Base-by-base conservation (phyloP, 2,329 filamentous ascomycete species). In the Ilyonectria mors-panacis region DNA sequence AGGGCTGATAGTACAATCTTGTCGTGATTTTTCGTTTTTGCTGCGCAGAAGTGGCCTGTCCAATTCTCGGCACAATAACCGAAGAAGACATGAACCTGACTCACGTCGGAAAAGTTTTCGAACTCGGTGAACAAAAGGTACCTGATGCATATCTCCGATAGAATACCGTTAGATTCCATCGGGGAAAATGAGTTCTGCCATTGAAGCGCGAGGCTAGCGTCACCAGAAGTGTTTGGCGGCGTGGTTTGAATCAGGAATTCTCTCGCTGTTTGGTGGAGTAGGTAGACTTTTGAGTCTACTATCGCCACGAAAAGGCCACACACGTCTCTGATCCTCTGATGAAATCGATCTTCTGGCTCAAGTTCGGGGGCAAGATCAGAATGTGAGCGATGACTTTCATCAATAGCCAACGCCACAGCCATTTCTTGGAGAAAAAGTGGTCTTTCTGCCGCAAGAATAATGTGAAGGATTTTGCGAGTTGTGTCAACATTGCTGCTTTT, bases 371-470 rank as follows among this genome's bases (percentile, higher is more conserved):
- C 58, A 12, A 75, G 45, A n/a, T 71, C 58, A 4, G 23, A 12
- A 10, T 53, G 67, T 9, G 64, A 71, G 13, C 10, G 45, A 37
- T 70, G 59, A 2, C 56, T 4, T n/a, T 56, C 0, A 17, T 48
- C 5, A 23, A 76, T 28, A 6, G 60, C 45, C 19, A 77, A 58
- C 1, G 69, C 74, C 6, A 73, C 9, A 12, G 54, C 54, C 68
- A 77, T 73, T 55, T 78, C 70, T 17, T 30, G 13, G 3, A 77
- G 23, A 3, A 70, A 70, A 3, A 79, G 63, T 6, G 76, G 74
- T 13, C 68, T 53, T n/a, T 12, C 48, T 37, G 75, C 74, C 33
- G 71, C 73, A 5, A 75, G 59, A 26, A 77, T 65, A n/a, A 78
- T 74, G 30, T 75, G 67, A 8, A 78, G 55, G 2, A 73, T 26